Percentiles rank a stretch among this genome's conserved stretches.
Evolutionary conservation across 148 eudicot genomes (phyloP).

Genomic region (Pouteria glomerata): DNA sequence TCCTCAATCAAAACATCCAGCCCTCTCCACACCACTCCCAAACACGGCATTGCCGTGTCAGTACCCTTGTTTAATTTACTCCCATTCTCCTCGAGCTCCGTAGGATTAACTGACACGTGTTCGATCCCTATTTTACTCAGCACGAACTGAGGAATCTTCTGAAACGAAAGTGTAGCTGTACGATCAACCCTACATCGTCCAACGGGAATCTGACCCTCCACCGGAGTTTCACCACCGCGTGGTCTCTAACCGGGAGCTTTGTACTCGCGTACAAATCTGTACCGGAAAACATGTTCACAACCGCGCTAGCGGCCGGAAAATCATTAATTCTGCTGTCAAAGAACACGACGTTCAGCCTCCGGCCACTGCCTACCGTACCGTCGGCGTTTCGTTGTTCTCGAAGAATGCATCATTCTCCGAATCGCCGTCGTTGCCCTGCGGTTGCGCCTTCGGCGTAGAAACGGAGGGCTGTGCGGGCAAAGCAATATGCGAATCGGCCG

Average conservation of each 20-base stretch:
- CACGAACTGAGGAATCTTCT: neutral
- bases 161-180: neutral
- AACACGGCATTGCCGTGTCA: neutral
- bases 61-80: neutral
- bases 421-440: neutral
- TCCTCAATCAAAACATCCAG: neutral
- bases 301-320: neutral
- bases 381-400: slow-evolving; percentile 3
- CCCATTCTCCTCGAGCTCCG: neutral
- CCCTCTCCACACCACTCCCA: neutral
- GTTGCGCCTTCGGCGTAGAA: neutral
- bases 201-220: neutral
- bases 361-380: neutral
- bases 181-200: neutral
- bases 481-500: neutral
- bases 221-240: neutral
- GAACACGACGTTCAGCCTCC: neutral
- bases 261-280: neutral
- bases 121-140: neutral
- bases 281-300: neutral
- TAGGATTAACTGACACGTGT: neutral
- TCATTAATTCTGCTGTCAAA: neutral
- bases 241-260: neutral
- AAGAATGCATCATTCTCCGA: neutral
- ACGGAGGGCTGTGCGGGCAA: neutral